Conservation (phyloP, 2,329 filamentous ascomycete genomes). For the Verticillium klebahnii region DNA sequence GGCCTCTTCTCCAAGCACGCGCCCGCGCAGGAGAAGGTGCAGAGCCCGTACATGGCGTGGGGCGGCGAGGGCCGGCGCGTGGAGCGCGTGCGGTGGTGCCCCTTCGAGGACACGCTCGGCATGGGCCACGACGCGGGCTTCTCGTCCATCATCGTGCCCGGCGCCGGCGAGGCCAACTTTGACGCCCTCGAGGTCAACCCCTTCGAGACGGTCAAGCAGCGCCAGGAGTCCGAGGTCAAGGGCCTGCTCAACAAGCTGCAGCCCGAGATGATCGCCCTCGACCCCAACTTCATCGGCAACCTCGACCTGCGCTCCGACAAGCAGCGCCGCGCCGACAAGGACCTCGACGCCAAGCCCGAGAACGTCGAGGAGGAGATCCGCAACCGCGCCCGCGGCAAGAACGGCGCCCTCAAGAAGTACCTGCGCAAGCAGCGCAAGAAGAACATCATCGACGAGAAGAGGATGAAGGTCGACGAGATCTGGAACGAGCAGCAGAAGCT, state of each 20-base stretch:
- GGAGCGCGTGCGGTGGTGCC: conserved; percentile 85
- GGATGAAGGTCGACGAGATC: conserved; percentile 78
- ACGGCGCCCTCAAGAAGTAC: conserved; percentile 81
- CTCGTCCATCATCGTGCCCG: conserved; percentile 83
- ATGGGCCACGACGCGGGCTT: conserved; percentile 83
- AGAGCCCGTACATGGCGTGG: conserved; percentile 90
- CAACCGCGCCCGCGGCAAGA: conserved; percentile 84
- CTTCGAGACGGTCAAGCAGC: conserved; percentile 88
- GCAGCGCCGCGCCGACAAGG: conserved; percentile 70
- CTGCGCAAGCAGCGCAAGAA: conserved; percentile 85
- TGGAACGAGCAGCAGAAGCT: conserved; percentile 67
- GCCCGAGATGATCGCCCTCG: conserved; percentile 93
- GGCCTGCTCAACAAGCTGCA: conserved; percentile 87
- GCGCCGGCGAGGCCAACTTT: conserved; percentile 95
- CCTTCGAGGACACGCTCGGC: conserved; percentile 89
- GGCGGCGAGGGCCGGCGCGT: conserved; percentile 78
- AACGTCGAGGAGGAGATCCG: conserved; percentile 57
- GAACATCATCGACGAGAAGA: conserved; percentile 96
- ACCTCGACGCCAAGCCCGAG: conserved; percentile 66
- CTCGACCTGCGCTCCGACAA: conserved; percentile 77
- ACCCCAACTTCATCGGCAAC: conserved; percentile 87
- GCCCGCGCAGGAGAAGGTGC: conserved; percentile 70
- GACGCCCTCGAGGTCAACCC: conserved; percentile 92
- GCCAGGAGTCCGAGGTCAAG: conserved; percentile 89
- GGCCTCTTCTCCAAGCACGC: conserved; percentile 75